phyloP scores from a whole-genome alignment of 1,284 basidiomycete species.

The Abortiporus biennis region DNA sequence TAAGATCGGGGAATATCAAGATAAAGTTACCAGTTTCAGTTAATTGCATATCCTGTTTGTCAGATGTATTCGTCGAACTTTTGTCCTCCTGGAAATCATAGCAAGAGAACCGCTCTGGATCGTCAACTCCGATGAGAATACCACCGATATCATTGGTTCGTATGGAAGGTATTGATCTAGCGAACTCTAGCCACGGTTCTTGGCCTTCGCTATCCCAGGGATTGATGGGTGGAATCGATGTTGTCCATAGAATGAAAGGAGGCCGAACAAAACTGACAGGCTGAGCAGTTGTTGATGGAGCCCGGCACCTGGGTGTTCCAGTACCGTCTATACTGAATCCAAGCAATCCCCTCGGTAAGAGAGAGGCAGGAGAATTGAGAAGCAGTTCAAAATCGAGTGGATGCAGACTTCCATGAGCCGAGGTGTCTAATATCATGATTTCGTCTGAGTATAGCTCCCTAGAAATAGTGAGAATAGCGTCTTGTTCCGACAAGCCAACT shows the following conservation, averaged over 20 bases:
- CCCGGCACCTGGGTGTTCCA: constrained; percentile 26
- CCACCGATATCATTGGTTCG: constrained; percentile 10
- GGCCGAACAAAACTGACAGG: constrained; percentile 46
- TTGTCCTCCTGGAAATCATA: background rate
- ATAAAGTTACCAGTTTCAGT: constrained; percentile 22
- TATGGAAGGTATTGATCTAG: constrained; percentile 24
- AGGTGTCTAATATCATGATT: constrained; percentile 45
- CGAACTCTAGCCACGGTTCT: constrained; percentile 39
- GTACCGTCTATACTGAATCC: constrained; percentile 23
- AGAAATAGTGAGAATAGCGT: constrained; percentile 28
- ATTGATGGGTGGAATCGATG: constrained; percentile 23
- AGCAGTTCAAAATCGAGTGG: constrained; percentile 8
- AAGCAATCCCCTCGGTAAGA: constrained; percentile 41
- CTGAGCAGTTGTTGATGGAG: constrained; percentile 22
- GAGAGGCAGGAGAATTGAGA: constrained; percentile 5
- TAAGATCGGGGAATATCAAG: constrained; percentile 30
- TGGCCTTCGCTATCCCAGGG: constrained; percentile 13
- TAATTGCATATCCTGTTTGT: constrained; percentile 1
- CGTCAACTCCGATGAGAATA: background rate
- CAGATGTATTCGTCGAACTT: constrained; percentile 3
- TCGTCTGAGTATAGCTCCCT: constrained; percentile 37
- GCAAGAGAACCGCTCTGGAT: constrained; percentile 1
- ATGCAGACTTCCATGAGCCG: constrained; percentile 29
- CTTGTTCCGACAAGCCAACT: constrained; percentile 19
- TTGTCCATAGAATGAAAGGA: constrained; percentile 44